A percentile compares a stretch with the other conserved stretches of the same genome.
These are phyloP conservation scores for Aspergillus steynii DNA, from an alignment of 495 filamentous ascomycete species.

Conservation along the genomic window DNA sequence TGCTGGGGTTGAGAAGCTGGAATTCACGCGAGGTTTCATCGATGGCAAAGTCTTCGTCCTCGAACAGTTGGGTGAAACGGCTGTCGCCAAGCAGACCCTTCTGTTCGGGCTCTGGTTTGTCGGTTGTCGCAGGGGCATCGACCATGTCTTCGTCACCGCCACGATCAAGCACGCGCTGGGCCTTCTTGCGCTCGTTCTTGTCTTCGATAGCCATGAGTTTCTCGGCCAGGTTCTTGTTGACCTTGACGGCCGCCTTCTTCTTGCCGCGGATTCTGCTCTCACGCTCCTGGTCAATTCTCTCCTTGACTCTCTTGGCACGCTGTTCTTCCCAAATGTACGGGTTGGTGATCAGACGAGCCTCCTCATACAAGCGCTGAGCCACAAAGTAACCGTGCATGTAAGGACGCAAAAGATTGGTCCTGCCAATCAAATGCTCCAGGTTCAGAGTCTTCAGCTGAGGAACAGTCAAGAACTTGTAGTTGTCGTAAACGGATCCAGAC, in stretches of 20 bases:
- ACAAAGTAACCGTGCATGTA: constrained; percentile 99
- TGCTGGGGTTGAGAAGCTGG: constrained; percentile 83
- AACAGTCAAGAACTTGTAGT: constrained; percentile 94
- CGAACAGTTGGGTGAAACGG: constrained; percentile 86
- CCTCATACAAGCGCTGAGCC: constrained; percentile 86
- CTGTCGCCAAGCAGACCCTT: constrained; percentile 70
- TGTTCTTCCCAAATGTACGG: constrained; percentile 91
- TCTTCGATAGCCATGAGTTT: constrained; percentile 78
- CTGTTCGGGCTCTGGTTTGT: constrained; percentile 30
- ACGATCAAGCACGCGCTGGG: constrained; percentile 55
- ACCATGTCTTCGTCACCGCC: constrained; percentile 54
- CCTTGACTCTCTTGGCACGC: constrained; percentile 79
- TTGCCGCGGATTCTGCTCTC: constrained; percentile 87
- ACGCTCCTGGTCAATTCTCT: constrained; percentile 92
- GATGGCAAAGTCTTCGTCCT: constrained; percentile 88
- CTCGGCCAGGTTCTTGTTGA: constrained; percentile 83
- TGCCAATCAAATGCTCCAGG: constrained; percentile 82
- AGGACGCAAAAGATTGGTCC: constrained; percentile 80
- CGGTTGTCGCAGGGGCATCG: constrained; percentile 28
- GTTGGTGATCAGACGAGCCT: constrained; percentile 88
- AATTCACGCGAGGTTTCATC: constrained; percentile 91
- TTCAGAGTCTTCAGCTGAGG: constrained; percentile 78
- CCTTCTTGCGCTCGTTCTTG: constrained; percentile 69
- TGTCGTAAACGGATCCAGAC: constrained; percentile 83
- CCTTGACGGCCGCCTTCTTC: constrained; percentile 89